A percentile compares a stretch with the other conserved stretches of the same genome.
Evolutionary conservation across 805 yeast species (phyloP).

Genomic region (Maudiozyma barnettii): DNA sequence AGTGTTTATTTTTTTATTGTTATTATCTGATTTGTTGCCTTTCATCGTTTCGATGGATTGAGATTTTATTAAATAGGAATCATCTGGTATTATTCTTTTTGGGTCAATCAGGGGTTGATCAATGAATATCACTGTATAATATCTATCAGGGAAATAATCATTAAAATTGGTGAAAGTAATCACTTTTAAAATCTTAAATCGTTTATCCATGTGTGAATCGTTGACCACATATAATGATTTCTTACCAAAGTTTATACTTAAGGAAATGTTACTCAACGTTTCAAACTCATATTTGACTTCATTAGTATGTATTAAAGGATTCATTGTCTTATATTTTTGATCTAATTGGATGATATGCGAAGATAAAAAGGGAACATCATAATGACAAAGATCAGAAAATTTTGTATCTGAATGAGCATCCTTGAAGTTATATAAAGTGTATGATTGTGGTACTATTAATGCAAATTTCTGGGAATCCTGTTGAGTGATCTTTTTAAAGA

Average conservation of each 20-base stretch:
- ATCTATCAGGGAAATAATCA: slow-evolving; percentile 46
- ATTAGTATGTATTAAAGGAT: neutral
- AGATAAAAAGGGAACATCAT: slow-evolving; percentile 1
- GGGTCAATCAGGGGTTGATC: slow-evolving; percentile 40
- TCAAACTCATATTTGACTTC: slow-evolving; percentile 21
- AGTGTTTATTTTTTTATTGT: too few relatives aligned
- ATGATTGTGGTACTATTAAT: slow-evolving; percentile 55
- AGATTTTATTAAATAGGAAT: too few relatives aligned
- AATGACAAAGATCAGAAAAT: slow-evolving; percentile 42
- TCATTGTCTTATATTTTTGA: slow-evolving; percentile 11
- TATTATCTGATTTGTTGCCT: neutral
- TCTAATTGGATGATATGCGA: slow-evolving; percentile 2
- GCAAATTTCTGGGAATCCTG: slow-evolving; percentile 41
- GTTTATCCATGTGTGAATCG: slow-evolving; percentile 43
- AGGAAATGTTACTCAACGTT: slow-evolving; percentile 48
- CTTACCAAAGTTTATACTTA: slow-evolving; percentile 40
- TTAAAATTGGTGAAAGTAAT: slow-evolving; percentile 46
- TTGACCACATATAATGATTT: slow-evolving; percentile 46
- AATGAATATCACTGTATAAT: slow-evolving; percentile 48
- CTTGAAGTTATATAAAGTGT: slow-evolving; percentile 33
- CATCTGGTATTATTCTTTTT: slow-evolving; percentile 30
- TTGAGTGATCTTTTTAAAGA: slow-evolving; percentile 32
- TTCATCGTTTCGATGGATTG: too few relatives aligned
- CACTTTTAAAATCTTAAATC: slow-evolving; percentile 36
- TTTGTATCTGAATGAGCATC: slow-evolving; percentile 33